Conservation (phyloP, 2,329 filamentous ascomycete species). For the Exophiala viscosa region DNA sequence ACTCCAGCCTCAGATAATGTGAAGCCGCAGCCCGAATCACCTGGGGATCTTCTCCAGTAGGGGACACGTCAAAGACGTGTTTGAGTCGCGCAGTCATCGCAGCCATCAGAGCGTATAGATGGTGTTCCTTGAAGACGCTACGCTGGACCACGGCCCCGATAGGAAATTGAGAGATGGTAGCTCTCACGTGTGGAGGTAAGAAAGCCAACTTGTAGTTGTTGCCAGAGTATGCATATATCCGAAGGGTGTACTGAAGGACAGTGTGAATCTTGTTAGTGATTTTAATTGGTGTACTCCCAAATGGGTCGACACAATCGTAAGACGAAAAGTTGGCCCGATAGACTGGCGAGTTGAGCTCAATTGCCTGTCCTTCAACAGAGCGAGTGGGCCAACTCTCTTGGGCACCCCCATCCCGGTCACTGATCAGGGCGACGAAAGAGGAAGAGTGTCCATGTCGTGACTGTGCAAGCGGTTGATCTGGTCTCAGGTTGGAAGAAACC, state of each 20-base stretch:
- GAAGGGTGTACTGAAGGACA: constrained; percentile 18
- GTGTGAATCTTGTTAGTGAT: constrained; percentile 20
- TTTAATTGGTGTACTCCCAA: constrained; percentile 13
- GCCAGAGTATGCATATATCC: constrained; percentile 21
- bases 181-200: constrained; percentile 19
- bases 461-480: not conserved
- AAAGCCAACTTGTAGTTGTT: constrained; percentile 25
- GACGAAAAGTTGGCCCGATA: constrained; percentile 18
- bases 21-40: constrained; percentile 13
- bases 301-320: constrained; percentile 24
- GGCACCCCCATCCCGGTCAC: not conserved
- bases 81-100: constrained; percentile 21
- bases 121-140: constrained; percentile 21
- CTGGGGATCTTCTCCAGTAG: constrained; percentile 9
- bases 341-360: constrained; percentile 14
- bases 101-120: constrained; percentile 23
- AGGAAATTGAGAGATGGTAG: constrained; percentile 21
- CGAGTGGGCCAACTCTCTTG: not conserved
- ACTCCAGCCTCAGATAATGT: constrained; percentile 17
- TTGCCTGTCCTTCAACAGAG: constrained; percentile 7
- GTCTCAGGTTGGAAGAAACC: not conserved
- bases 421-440: not conserved
- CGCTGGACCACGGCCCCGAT: constrained; percentile 21
- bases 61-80: constrained; percentile 14
- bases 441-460: not conserved